Base-by-base conservation (phyloP, 148 eudicot genomes). In the Euryodendron excelsum region DNA sequence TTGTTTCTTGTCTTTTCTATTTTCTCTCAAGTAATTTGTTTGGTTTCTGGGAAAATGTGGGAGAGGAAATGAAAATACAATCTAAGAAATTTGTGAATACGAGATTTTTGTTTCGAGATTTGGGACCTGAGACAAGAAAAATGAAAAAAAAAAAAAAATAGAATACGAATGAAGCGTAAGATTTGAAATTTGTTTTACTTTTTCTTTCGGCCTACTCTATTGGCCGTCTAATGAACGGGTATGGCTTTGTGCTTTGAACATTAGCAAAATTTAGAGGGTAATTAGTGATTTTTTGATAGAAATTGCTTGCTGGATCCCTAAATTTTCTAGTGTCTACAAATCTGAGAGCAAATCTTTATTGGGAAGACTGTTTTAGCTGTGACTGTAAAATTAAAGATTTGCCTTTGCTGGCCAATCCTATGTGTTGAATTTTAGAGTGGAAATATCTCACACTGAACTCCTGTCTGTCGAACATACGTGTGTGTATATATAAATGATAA, bases 1-100 rank as follows among this genome's bases (percentile, higher is more conserved):
- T 67, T 67, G 9, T 67, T 37, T 37, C 47, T 14, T 67, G 71
- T 37, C 4, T 21, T 37, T 36, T 37, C 37, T 37, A 3, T 67
- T 67, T 28, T 33, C 30, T 10, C 44, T 45, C 27, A 45, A 75
- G n/a, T 53, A 21, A 59, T 59, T 27, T 15, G 17, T 3, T 23
- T 68, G 55, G 81, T 70, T 53, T 1, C 36, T 64, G 31, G 34
- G 69, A 68, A 44, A 73, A 73, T 59, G 69, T 23, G 21, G 64
- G 67, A 10, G 62, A 60, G 15, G 7, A 41, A 17, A 60, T 41
- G 28, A 15, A 66, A 21, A 58, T 69, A 63, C 64, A 37, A 18
- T 59, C 20, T 7, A 31, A 73, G 44, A 30, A 75, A 41, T 47
- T 75, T 61, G 34, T 7, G 67, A 37, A 36, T 74, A 48, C n/a